Percentiles rank a stretch among this genome's conserved stretches.
phyloP scores from a whole-genome alignment of 73 alveolate species.

The Paramecium caudatum region DNA sequence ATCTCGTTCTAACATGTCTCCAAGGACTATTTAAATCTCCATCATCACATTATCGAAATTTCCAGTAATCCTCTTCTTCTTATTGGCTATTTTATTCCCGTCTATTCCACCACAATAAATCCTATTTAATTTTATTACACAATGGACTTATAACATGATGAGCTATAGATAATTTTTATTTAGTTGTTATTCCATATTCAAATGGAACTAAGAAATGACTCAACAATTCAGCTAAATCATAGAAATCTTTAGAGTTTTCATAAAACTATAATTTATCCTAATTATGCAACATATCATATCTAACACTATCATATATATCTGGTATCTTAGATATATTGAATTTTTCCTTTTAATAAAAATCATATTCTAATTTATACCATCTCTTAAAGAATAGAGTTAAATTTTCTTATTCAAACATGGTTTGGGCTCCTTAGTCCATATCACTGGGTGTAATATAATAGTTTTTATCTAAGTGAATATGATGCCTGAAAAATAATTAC shows the following conservation, averaged over 20 bases:
- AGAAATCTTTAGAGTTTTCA: conserved; percentile 80
- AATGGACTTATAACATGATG: conserved; percentile 81
- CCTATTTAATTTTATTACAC: conserved; percentile 89
- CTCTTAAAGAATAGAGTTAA: conserved; percentile 88
- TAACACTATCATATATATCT: conserved; percentile 93
- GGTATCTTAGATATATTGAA: conserved; percentile 95
- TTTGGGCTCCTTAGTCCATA: conserved; percentile 41
- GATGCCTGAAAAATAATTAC: background rate
- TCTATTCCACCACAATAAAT: conserved; percentile 87
- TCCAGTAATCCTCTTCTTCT: conserved; percentile 83
- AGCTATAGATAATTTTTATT: conserved; percentile 87
- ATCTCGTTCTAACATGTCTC: conserved; percentile 95
- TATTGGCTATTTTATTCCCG: conserved; percentile 71
- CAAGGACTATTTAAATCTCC: conserved; percentile 87
- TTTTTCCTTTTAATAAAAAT: conserved; percentile 81
- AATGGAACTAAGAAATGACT: conserved; percentile 90
- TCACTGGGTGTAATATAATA: conserved; percentile 74
- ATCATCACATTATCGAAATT: conserved; percentile 89
- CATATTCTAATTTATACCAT: conserved; percentile 92
- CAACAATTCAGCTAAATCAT: conserved; percentile 80
- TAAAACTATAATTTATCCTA: conserved; percentile 79
- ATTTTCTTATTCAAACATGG: conserved; percentile 78
- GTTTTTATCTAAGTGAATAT: conserved; percentile 42
- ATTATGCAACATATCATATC: conserved; percentile 92
- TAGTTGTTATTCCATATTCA: conserved; percentile 92